Evolutionary conservation across 129 eudicot species (phyloP).

Genomic region (Rutidosis leptorrhynchoides): DNA sequence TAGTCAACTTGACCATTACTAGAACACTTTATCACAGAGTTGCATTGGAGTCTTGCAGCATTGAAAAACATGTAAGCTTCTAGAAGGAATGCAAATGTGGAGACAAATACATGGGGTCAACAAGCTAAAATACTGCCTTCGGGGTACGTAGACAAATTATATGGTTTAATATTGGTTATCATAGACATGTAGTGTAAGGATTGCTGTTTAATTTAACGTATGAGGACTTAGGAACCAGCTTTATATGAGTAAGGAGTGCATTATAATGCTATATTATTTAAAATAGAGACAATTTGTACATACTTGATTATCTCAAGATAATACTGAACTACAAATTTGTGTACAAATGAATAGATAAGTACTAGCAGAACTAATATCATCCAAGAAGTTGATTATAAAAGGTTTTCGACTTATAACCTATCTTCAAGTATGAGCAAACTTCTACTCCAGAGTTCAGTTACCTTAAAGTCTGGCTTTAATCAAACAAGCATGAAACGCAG

Average conservation of each 20-base stretch:
- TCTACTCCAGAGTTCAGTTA: not conserved
- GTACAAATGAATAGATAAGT: conserved; percentile 3
- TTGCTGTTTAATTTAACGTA: conserved; percentile 11
- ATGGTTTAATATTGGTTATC: conserved; percentile 13
- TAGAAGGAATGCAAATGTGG: not conserved
- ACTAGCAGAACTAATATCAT: not conserved
- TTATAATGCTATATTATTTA: not conserved
- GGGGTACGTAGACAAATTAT: conserved; percentile 22
- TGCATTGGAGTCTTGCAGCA: conserved; percentile 4
- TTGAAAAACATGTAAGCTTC: conserved; percentile 7
- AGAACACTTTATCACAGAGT: not conserved
- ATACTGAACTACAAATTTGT: not conserved
- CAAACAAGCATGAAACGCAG: not conserved
- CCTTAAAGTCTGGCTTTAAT: not conserved
- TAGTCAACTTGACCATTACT: conserved; percentile 2
- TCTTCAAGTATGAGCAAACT: not conserved
- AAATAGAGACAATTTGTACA: not conserved
- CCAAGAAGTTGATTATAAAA: conserved; percentile 2
- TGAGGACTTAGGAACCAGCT: not conserved
- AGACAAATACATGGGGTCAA: not conserved
- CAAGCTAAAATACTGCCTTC: not conserved
- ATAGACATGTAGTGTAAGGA: conserved; percentile 10
- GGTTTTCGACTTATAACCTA: conserved; percentile 1
- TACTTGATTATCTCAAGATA: not conserved
- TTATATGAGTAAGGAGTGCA: conserved; percentile 4